Conservation (phyloP, 202 grass and related monocot species). For the Carex arenaria region DNA sequence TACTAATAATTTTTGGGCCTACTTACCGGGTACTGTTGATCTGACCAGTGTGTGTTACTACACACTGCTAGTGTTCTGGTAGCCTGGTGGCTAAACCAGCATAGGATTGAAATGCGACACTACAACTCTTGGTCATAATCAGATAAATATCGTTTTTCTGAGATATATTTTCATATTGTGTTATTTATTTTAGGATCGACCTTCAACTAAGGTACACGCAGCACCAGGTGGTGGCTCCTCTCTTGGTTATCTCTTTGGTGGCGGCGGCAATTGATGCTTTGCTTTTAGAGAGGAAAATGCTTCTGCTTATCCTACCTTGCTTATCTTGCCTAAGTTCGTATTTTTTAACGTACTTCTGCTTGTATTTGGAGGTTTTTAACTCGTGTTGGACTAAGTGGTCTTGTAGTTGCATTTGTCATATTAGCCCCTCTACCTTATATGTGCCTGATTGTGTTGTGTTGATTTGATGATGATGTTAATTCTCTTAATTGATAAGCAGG, state of each 20-base stretch:
- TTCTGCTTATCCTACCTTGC: conserved; percentile 1
- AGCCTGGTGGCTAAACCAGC: not conserved
- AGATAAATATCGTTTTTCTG: not conserved
- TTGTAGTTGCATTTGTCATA: not conserved
- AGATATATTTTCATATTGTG: not conserved
- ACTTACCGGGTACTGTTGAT: not conserved
- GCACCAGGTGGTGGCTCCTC: conserved; percentile 38
- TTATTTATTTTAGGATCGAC: conserved; percentile 23
- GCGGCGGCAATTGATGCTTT: conserved; percentile 22
- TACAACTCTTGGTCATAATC: not conserved
- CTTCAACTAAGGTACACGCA: conserved; percentile 43
- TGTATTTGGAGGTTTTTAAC: not conserved
- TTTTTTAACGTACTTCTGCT: not conserved
- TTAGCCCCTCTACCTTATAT: not conserved
- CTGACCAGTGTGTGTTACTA: not conserved
- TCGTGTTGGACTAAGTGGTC: not conserved
- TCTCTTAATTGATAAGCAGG: not conserved
- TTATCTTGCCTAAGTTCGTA: conserved; percentile 4
- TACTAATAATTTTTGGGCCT: not conserved
- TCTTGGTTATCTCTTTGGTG: conserved; percentile 44
- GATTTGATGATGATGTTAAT: not conserved
- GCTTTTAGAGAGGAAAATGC: not conserved
- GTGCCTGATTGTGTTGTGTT: not conserved
- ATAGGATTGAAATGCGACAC: not conserved
- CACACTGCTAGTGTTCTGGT: not conserved